Conservation (phyloP, 1,284 basidiomycete species). For the Lentinula novae-zelandiae region DNA sequence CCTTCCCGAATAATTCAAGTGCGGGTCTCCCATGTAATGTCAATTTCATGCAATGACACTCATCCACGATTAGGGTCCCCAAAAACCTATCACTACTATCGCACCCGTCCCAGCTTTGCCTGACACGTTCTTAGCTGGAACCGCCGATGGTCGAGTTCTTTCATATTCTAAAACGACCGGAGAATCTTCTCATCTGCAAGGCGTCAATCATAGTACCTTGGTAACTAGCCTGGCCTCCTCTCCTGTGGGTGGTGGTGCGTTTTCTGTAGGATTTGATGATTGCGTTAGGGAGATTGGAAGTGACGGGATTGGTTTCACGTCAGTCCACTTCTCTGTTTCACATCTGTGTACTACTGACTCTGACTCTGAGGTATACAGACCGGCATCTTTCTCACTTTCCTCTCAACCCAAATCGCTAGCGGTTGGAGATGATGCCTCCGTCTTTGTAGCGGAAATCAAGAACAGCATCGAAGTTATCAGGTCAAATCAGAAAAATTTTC, state of each 20-base stretch:
- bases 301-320: slow-evolving; percentile 52
- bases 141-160: slow-evolving; percentile 80
- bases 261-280: slow-evolving; percentile 81
- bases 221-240: slow-evolving; percentile 64
- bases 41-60: neutral
- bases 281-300: slow-evolving; percentile 62
- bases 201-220: slow-evolving; percentile 68
- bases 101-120: slow-evolving; percentile 33
- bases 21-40: slow-evolving; percentile 16
- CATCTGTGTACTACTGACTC: neutral
- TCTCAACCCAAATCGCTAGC: slow-evolving; percentile 78
- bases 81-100: slow-evolving; percentile 75
- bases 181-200: slow-evolving; percentile 50
- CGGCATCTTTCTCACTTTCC: slow-evolving; percentile 41
- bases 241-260: slow-evolving; percentile 47
- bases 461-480: slow-evolving; percentile 65
- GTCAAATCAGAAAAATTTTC: slow-evolving; percentile 62
- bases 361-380: slow-evolving; percentile 29
- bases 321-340: slow-evolving; percentile 22
- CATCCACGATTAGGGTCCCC: slow-evolving; percentile 54
- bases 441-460: slow-evolving; percentile 67
- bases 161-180: slow-evolving; percentile 50
- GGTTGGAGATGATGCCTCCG: slow-evolving; percentile 55
- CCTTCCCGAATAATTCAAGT: slow-evolving; percentile 64
- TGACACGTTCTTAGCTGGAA: slow-evolving; percentile 76